A percentile compares a stretch with the other conserved stretches of the same genome.
These are phyloP conservation scores for Aschersonia sp. DNA, from an alignment of 2,329 filamentous ascomycete genomes.

Conservation along the genomic window DNA sequence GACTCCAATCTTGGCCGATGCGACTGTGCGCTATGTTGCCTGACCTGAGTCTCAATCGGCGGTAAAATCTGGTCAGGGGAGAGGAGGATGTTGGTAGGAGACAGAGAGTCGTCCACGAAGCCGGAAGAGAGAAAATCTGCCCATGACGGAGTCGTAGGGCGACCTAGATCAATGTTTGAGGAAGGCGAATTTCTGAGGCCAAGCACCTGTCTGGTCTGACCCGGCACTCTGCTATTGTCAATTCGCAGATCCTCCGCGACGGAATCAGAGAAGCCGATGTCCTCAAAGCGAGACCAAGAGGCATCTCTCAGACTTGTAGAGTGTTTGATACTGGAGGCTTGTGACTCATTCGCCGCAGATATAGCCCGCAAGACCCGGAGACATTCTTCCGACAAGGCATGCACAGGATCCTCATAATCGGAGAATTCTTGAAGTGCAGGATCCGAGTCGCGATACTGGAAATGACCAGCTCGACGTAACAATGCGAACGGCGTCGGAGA, in stretches of 20 bases:
- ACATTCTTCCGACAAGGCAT: slow-evolving; percentile 86
- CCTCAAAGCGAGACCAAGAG: slow-evolving; percentile 94
- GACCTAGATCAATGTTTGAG: slow-evolving; percentile 54
- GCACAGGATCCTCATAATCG: slow-evolving; percentile 76
- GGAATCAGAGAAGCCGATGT: slow-evolving; percentile 73
- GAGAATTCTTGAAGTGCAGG: slow-evolving; percentile 73
- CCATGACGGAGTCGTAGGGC: slow-evolving; percentile 95
- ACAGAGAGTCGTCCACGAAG: slow-evolving; percentile 65
- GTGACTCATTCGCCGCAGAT: slow-evolving; percentile 76
- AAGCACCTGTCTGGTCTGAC: slow-evolving; percentile 21
- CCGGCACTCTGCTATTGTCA: slow-evolving; percentile 40
- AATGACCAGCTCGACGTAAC: slow-evolving; percentile 80
- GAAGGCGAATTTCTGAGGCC: slow-evolving; percentile 52
- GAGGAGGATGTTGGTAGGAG: slow-evolving; percentile 56
- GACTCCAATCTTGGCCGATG: slow-evolving; percentile 60
- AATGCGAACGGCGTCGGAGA: slow-evolving; percentile 90
- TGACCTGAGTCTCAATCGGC: slow-evolving; percentile 56
- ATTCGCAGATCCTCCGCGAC: slow-evolving; percentile 50
- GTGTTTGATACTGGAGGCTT: slow-evolving; percentile 53
- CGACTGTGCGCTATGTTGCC: slow-evolving; percentile 78
- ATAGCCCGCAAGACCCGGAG: slow-evolving; percentile 80
- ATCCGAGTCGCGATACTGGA: slow-evolving; percentile 87
- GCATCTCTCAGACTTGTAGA: slow-evolving; percentile 67
- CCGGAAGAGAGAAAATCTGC: slow-evolving; percentile 93
- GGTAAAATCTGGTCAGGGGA: slow-evolving; percentile 86